Evolutionary conservation across 148 eudicot species (phyloP).

Genomic region (Vaccinium vitisidaea): DNA sequence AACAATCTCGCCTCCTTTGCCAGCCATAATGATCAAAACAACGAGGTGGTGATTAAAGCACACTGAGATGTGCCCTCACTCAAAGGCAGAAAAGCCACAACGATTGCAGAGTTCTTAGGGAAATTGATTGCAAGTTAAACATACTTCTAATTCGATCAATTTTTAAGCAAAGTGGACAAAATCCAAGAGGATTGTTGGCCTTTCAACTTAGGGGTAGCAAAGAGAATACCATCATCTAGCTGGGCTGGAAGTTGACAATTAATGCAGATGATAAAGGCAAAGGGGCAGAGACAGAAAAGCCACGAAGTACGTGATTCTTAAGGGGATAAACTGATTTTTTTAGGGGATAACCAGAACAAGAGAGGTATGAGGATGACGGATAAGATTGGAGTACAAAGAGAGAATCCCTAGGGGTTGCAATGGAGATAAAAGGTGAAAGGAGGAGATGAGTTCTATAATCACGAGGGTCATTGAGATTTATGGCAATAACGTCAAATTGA

Average conservation of each 20-base stretch:
- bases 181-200: background rate
- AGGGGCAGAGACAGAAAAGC: background rate
- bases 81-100: background rate
- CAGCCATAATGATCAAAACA: background rate
- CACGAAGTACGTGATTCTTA: background rate
- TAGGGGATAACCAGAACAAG: background rate
- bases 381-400: background rate
- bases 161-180: background rate
- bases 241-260: background rate
- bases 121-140: background rate
- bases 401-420: background rate
- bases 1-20: background rate
- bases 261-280: background rate
- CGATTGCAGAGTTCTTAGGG: background rate
- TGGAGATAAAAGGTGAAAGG: background rate
- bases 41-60: background rate
- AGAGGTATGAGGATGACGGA: background rate
- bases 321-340: too few species aligned
- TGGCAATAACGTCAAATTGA: background rate
- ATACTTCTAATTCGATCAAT: too few species aligned
- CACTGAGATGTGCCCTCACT: background rate
- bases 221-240: background rate
- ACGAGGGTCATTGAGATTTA: background rate
- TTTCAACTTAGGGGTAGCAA: background rate
- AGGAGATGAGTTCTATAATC: background rate